Evolutionary conservation across 306 rosid genomes (phyloP).

Genomic region (Vigna hirtella): DNA sequence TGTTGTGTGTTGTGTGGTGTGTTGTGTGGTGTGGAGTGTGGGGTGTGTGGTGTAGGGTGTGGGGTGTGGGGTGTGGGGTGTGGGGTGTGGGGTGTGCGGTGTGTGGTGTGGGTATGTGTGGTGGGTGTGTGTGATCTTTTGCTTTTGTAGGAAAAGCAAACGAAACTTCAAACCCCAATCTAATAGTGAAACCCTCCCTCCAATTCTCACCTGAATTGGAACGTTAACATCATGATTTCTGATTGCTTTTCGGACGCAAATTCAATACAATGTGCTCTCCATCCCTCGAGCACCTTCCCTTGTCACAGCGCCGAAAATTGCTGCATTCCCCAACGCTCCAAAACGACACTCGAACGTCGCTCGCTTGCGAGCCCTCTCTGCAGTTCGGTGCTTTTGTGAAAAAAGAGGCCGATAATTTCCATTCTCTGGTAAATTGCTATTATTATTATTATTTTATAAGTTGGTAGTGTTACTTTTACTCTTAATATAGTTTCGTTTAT

Average conservation of each 20-base stretch:
- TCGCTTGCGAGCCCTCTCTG: not conserved
- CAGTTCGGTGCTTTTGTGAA: constrained; percentile 33
- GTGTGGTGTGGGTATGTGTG: too few relatives aligned
- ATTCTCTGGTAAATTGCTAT: constrained; percentile 45
- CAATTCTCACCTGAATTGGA: not conserved
- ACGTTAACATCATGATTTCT: constrained; percentile 31
- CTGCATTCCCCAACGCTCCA: constrained; percentile 13
- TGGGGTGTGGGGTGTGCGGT: too few relatives aligned
- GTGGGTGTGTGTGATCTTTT: too few relatives aligned
- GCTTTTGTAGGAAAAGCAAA: too few relatives aligned
- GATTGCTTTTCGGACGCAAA: constrained; percentile 28
- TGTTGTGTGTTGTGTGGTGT: too few relatives aligned
- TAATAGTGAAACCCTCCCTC: not conserved
- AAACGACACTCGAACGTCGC: constrained; percentile 14
- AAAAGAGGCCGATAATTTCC: constrained; percentile 35
- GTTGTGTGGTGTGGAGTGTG: too few relatives aligned
- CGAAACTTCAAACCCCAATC: not conserved
- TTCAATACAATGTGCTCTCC: not conserved
- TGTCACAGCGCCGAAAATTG: constrained; percentile 46
- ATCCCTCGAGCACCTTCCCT: constrained; percentile 55
- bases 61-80: too few relatives aligned
- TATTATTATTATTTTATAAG: not conserved
- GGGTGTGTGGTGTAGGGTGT: too few relatives aligned
- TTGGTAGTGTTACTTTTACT: not conserved
- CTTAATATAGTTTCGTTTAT: not conserved